A percentile compares a stretch with the other conserved stretches of the same genome.
Conservation (phyloP, 108 stramenopile species). For the Discostella pseudostelligera region DNA sequence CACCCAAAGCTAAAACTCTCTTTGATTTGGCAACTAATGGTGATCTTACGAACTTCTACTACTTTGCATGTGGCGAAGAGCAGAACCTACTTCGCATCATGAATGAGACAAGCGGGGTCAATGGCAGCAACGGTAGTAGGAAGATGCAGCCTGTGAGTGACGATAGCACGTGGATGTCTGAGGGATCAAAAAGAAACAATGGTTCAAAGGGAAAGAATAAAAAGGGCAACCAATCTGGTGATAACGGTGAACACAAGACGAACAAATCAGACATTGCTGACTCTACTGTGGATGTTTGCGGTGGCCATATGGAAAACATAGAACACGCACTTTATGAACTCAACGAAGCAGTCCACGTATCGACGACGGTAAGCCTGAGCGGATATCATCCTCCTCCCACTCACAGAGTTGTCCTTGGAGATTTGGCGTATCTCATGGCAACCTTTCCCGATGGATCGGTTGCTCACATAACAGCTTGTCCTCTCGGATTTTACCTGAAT, state of each 20-base stretch:
- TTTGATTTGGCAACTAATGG: slow-evolving; percentile 19
- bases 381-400: slow-evolving; percentile 92
- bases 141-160: slow-evolving; percentile 7
- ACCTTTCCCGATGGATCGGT: slow-evolving; percentile 35
- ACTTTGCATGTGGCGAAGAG: slow-evolving; percentile 74
- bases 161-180: slow-evolving; percentile 4
- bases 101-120: slow-evolving; percentile 5
- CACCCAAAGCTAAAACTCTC: slow-evolving; percentile 34
- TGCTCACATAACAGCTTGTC: slow-evolving; percentile 80
- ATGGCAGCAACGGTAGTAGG: background rate
- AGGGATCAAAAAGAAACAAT: background rate
- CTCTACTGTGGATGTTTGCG: too few species aligned
- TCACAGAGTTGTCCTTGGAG: slow-evolving; percentile 79
- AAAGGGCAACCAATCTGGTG: slow-evolving; percentile 40
- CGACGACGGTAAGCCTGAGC: slow-evolving; percentile 58
- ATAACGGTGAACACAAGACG: slow-evolving; percentile 14
- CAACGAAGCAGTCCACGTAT: slow-evolving; percentile 48
- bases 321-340: slow-evolving; percentile 55
- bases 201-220: slow-evolving; percentile 36
- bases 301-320: slow-evolving; percentile 34
- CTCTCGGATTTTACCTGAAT: slow-evolving; percentile 92
- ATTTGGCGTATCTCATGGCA: slow-evolving; percentile 93
- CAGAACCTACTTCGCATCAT: slow-evolving; percentile 21
- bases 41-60: slow-evolving; percentile 73
- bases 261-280: slow-evolving; percentile 18